These are phyloP conservation scores for Bacidia rubella DNA, from an alignment of 495 filamentous ascomycete genomes.

Conservation along the genomic window DNA sequence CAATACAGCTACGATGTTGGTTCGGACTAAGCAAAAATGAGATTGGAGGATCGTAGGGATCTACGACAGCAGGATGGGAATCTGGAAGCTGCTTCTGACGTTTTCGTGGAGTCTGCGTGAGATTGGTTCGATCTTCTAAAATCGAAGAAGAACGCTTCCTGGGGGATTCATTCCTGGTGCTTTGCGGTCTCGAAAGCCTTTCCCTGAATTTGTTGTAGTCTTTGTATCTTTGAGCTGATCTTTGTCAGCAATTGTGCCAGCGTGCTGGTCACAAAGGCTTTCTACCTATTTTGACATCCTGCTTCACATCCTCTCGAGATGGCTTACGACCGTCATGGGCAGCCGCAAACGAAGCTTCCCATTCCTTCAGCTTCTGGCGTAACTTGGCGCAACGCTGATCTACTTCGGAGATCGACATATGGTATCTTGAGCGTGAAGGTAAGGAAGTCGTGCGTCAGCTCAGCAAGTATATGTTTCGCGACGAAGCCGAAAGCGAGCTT, in stretches of 20 bases:
- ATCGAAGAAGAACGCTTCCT: conserved; percentile 26
- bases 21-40: conserved; percentile 8
- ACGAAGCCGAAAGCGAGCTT: no score
- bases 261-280: neutral
- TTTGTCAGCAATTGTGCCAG: neutral
- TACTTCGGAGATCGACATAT: conserved; percentile 1
- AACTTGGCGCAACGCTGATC: conserved; percentile 24
- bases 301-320: conserved; percentile 73
- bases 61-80: conserved; percentile 6
- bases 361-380: conserved; percentile 67
- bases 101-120: conserved; percentile 33
- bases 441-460: no score
- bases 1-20: conserved; percentile 15
- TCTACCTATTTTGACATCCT: conserved; percentile 66
- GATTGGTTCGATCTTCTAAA: conserved; percentile 42
- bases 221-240: conserved; percentile 89
- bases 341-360: conserved; percentile 66
- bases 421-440: no score
- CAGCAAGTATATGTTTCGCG: no score
- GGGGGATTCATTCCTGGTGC: conserved; percentile 33
- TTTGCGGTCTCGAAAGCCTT: conserved; percentile 36
- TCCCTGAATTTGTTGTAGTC: conserved; percentile 67
- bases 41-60: conserved; percentile 5
- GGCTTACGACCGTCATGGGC: conserved; percentile 64
- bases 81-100: conserved; percentile 8